Percentiles rank a stretch among this genome's conserved stretches.
These are phyloP conservation scores for Monilinia aucupariae DNA, from an alignment of 2,329 filamentous ascomycete species.

Conservation along the genomic window DNA sequence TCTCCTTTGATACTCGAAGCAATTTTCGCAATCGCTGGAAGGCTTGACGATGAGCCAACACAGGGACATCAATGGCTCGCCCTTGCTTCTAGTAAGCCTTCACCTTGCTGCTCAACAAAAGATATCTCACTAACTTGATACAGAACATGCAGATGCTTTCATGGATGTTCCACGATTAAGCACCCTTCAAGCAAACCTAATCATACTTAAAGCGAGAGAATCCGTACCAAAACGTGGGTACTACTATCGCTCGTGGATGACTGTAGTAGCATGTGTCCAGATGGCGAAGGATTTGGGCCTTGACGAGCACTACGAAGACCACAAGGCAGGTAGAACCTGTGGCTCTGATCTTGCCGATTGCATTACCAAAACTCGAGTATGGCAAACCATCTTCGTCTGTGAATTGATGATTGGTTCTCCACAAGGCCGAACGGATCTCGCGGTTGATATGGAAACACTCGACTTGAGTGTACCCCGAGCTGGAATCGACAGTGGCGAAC, in stretches of 20 bases:
- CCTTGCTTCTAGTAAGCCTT: conserved; percentile 65
- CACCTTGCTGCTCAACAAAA: background rate
- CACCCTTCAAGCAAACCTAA: conserved; percentile 82
- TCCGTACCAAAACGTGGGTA: conserved; percentile 90
- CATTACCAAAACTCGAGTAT: conserved; percentile 76
- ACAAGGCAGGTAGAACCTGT: conserved; percentile 67
- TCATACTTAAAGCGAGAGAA: conserved; percentile 86
- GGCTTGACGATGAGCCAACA: conserved; percentile 74
- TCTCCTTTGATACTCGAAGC: conserved; percentile 86
- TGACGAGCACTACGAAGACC: conserved; percentile 77
- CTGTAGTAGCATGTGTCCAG: conserved; percentile 81
- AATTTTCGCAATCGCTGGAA: conserved; percentile 82
- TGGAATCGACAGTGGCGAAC: conserved; percentile 69
- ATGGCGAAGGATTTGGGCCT: conserved; percentile 91
- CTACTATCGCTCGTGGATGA: conserved; percentile 97
- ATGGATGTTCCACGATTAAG: conserved; percentile 87
- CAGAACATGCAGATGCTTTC: conserved; percentile 86
- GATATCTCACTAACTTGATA: conserved; percentile 29
- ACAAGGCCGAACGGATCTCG: conserved; percentile 78
- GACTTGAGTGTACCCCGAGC: conserved; percentile 64
- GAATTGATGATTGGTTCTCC: conserved; percentile 92
- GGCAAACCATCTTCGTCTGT: conserved; percentile 80
- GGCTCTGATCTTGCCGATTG: conserved; percentile 68
- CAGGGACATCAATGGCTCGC: conserved; percentile 91
- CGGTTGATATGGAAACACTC: conserved; percentile 68